Evolutionary conservation across 306 rosid genomes (phyloP), one percentile per base, ranked within the genome.

Genomic region (Glycine tomentella): DNA sequence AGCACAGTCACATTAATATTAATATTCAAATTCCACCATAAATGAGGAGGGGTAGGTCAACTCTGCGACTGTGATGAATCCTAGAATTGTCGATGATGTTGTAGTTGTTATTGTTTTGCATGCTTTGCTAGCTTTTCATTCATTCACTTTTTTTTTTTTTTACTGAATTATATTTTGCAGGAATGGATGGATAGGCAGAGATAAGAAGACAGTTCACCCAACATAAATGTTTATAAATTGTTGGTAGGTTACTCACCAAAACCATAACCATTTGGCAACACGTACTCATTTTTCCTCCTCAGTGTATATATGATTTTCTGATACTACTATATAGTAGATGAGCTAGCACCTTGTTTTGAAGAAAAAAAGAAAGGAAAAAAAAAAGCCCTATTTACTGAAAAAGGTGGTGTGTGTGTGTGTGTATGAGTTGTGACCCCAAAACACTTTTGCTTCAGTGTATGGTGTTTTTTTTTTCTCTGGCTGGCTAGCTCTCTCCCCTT

Each of bases 191-290:
- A 38, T 38, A 48, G 9, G 7, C 14, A 70, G 5, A 49, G 77
- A 64, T 46, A 74, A 63, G 72, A 50, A 83, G 57, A 73, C 81
- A 73, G 80, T 69, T 73, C 81, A 82, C 74, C 78, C 64, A 84
- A 84, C 77, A 78, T 74, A 34, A 70, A 79, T 74, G 85, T 81
- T 25, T 62, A 81, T 81, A 84, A 88, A 89, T 84, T 86, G 78
- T 76, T 69, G 97, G 86, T 81, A 84, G 81, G 87, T 90, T 82
- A 89, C 84, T 90, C 88, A 94, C 91, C 94, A 75, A 89, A 87
- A 89, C 85, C 71, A 66, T 77, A 84, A 81, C 90, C 70, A 90
- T 89, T 77, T 81, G 87, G 82, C 80, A 44, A 48, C 69, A 71
- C 20, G 20, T 20, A 20, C 83, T 73, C 45, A 20, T 51, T 72